phyloP scores from a whole-genome alignment of 1,284 basidiomycete genomes.

The Cutaneotrichosporon mucoides region DNA sequence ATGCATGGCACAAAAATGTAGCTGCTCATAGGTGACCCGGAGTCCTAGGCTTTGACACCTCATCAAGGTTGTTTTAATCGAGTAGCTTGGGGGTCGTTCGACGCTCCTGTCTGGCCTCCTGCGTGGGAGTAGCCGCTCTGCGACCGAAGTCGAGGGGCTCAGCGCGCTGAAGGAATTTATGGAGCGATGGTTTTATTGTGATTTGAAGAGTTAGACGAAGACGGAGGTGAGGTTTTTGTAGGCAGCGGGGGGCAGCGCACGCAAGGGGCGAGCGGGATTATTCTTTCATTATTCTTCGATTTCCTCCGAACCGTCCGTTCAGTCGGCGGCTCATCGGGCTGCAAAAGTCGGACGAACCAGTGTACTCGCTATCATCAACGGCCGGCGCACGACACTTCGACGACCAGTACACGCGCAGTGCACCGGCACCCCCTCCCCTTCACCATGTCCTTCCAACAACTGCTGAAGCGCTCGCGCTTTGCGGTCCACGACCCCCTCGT shows the following conservation, averaged over 20 bases:
- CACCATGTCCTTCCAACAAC: conserved; percentile 40
- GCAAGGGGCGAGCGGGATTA: neutral
- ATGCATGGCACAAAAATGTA: too few species aligned
- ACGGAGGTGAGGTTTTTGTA: conserved; percentile 12
- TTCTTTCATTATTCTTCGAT: too few species aligned
- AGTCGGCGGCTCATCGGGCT: too few species aligned
- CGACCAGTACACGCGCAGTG: neutral
- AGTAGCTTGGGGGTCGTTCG: conserved; percentile 27
- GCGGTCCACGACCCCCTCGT: conserved; percentile 46
- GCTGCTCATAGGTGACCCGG: conserved; percentile 44
- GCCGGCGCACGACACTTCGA: too few species aligned
- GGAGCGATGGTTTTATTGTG: conserved; percentile 22
- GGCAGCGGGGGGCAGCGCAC: neutral
- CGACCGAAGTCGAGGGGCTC: conserved; percentile 20
- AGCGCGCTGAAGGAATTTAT: conserved; percentile 29
- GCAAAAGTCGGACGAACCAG: too few species aligned
- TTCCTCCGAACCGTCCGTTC: too few species aligned
- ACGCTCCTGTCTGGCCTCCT: conserved; percentile 42
- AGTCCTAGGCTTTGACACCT: conserved; percentile 34
- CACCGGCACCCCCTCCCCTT: neutral
- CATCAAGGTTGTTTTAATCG: conserved; percentile 42
- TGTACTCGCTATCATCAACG: too few species aligned
- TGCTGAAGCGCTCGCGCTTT: conserved; percentile 43
- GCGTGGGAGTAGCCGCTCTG: conserved; percentile 17
- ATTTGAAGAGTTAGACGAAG: conserved; percentile 23